phyloP scores from a whole-genome alignment of 2,329 filamentous ascomycete genomes.

The Fusarium nelsonii region DNA sequence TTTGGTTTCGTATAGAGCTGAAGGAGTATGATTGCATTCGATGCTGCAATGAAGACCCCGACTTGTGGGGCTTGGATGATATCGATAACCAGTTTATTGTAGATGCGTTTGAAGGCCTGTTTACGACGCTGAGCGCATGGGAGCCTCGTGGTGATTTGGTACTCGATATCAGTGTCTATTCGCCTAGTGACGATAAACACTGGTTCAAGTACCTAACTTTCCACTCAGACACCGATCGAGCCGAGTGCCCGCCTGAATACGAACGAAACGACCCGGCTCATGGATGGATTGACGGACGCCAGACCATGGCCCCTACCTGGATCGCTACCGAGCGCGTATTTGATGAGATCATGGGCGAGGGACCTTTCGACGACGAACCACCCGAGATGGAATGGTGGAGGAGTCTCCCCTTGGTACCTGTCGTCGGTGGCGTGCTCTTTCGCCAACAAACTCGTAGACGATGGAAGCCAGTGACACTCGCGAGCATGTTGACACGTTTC shows the following conservation, averaged over 20 bases:
- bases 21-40: conserved; percentile 42
- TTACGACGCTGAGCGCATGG: conserved; percentile 51
- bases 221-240: conserved; percentile 31
- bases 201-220: conserved; percentile 53
- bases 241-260: conserved; percentile 19
- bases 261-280: conserved; percentile 46
- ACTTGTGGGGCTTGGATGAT: conserved; percentile 36
- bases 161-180: conserved; percentile 56
- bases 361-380: conserved; percentile 47
- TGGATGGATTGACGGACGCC: conserved; percentile 49
- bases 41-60: conserved; percentile 21
- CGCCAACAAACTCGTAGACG: conserved; percentile 55
- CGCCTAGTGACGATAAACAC: conserved; percentile 53
- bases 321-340: conserved; percentile 42
- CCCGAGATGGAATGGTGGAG: conserved; percentile 52
- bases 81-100: conserved; percentile 40
- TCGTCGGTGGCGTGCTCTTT: conserved; percentile 51
- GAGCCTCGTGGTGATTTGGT: conserved; percentile 50
- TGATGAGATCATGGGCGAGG: conserved; percentile 49
- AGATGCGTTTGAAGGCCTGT: conserved; percentile 40
- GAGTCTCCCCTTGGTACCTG: conserved; percentile 51
- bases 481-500: conserved; percentile 52
- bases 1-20: conserved; percentile 51
- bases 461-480: conserved; percentile 51
- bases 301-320: conserved; percentile 30